These are phyloP conservation scores for Erodium chrysanthum DNA, from an alignment of 441 rosid species.

Conservation along the genomic window DNA sequence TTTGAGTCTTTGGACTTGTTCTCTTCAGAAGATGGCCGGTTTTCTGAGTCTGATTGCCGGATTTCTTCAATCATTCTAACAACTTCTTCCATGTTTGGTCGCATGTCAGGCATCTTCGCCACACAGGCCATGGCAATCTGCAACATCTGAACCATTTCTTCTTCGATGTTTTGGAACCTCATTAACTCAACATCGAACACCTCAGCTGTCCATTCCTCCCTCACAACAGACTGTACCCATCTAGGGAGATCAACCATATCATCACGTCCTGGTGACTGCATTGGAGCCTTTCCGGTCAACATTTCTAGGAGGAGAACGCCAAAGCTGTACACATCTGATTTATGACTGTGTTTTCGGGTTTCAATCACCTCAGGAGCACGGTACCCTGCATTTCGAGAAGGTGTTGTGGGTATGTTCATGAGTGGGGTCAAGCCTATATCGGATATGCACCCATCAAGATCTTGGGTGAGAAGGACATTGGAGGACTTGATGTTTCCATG, in stretches of 20 bases:
- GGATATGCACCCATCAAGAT: conserved; percentile 37
- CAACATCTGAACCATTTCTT: conserved; percentile 71
- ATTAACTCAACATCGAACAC: conserved; percentile 62
- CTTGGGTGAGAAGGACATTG: conserved; percentile 46
- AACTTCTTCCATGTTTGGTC: conserved; percentile 54
- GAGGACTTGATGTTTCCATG: conserved; percentile 65
- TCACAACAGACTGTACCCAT: conserved; percentile 74
- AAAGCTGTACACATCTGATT: conserved; percentile 58
- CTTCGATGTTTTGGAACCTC: conserved; percentile 59
- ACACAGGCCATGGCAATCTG: conserved; percentile 64
- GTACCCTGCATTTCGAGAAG: conserved; percentile 47
- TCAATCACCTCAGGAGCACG: conserved; percentile 60
- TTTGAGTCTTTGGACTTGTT: conserved; percentile 67
- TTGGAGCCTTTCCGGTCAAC: conserved; percentile 60
- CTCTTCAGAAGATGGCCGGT: conserved; percentile 54
- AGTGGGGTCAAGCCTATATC: conserved; percentile 51
- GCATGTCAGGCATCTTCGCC: conserved; percentile 40
- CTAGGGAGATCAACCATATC: conserved; percentile 61
- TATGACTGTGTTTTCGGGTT: conserved; percentile 52
- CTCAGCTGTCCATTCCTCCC: conserved; percentile 74
- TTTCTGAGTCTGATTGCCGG: conserved; percentile 45
- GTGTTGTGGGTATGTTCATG: conserved; percentile 39
- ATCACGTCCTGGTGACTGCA: conserved; percentile 46
- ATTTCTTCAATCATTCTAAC: conserved; percentile 57
- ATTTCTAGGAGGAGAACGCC: conserved; percentile 60